phyloP scores from a whole-genome alignment of 495 filamentous ascomycete species.

The Trichoderma reesei region DNA sequence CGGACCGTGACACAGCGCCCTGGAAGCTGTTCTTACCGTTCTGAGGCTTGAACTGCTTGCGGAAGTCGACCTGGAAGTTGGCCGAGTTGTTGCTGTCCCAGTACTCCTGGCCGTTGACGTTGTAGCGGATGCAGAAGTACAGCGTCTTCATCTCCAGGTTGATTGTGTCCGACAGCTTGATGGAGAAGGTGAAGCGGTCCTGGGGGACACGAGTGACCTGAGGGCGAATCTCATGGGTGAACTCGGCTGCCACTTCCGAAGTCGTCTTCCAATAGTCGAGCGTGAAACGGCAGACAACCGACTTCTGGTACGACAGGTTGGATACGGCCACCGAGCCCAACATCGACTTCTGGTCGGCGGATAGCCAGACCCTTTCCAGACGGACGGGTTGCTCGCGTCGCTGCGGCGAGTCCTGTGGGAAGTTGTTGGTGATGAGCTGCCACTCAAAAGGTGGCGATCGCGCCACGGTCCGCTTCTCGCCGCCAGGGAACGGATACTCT shows the following conservation, averaged over 20 bases:
- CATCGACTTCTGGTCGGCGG: constrained; percentile 72
- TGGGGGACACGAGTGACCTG: constrained; percentile 56
- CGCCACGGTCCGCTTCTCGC: constrained; percentile 33
- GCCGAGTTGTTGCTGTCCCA: constrained; percentile 87
- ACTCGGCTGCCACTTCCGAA: constrained; percentile 86
- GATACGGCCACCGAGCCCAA: constrained; percentile 74
- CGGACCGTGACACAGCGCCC: constrained; percentile 43
- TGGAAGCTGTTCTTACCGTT: constrained; percentile 44
- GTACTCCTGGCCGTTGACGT: constrained; percentile 70
- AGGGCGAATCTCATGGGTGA: constrained; percentile 64
- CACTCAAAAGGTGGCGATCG: constrained; percentile 59
- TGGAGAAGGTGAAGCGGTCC: constrained; percentile 86
- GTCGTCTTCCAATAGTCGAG: constrained; percentile 98
- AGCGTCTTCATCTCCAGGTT: constrained; percentile 85
- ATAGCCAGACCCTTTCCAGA: constrained; percentile 77
- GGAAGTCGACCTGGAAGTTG: constrained; percentile 91
- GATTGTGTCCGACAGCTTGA: constrained; percentile 83
- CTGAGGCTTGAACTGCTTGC: constrained; percentile 55
- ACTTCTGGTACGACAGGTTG: constrained; percentile 85
- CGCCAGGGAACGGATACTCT: constrained; percentile 71
- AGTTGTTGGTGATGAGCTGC: constrained; percentile 78
- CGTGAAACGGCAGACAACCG: constrained; percentile 82
- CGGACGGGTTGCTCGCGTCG: constrained; percentile 57
- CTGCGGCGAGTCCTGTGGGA: constrained; percentile 58
- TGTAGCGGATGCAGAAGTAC: constrained; percentile 86